Conservation (phyloP, 345 rosid genomes). For the Nephelium lappaceum region DNA sequence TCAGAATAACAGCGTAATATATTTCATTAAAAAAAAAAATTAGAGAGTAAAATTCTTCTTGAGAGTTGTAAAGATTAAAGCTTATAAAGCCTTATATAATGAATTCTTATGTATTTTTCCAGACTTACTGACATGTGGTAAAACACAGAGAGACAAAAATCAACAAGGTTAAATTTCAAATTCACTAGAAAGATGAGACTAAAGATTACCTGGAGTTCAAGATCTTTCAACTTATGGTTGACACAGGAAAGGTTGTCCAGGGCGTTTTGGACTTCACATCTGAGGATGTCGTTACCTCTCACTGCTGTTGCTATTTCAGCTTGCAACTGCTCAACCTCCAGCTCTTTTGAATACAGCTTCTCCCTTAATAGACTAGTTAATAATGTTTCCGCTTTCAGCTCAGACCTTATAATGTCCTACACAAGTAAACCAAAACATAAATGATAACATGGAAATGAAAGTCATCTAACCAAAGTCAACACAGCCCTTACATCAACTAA, state of each 20-base stretch:
- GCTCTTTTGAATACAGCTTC: constrained; percentile 82
- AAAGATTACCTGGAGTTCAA: constrained; percentile 74
- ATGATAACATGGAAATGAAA: background rate
- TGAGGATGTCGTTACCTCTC: constrained; percentile 77
- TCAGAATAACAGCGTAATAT: background rate
- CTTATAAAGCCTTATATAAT: too few species aligned
- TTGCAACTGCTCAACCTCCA: constrained; percentile 82
- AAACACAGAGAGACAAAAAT: background rate
- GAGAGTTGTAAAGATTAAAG: background rate
- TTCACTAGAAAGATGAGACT: background rate
- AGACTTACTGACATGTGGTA: too few species aligned
- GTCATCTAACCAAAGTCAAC: background rate
- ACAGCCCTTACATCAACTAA: background rate
- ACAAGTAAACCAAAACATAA: constrained; percentile 27
- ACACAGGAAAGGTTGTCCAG: constrained; percentile 68
- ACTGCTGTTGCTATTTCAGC: constrained; percentile 85
- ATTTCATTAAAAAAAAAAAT: too few species aligned
- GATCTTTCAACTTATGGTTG: constrained; percentile 71
- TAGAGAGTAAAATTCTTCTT: background rate
- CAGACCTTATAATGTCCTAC: constrained; percentile 60
- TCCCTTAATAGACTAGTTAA: constrained; percentile 76
- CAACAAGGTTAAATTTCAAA: background rate
- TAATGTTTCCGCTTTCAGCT: constrained; percentile 74
- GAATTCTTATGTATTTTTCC: too few species aligned
- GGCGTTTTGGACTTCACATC: constrained; percentile 67